Base-by-base conservation (phyloP, 2,329 filamentous ascomycete species). In the Ophiocordyceps camponoti-saundersi region DNA sequence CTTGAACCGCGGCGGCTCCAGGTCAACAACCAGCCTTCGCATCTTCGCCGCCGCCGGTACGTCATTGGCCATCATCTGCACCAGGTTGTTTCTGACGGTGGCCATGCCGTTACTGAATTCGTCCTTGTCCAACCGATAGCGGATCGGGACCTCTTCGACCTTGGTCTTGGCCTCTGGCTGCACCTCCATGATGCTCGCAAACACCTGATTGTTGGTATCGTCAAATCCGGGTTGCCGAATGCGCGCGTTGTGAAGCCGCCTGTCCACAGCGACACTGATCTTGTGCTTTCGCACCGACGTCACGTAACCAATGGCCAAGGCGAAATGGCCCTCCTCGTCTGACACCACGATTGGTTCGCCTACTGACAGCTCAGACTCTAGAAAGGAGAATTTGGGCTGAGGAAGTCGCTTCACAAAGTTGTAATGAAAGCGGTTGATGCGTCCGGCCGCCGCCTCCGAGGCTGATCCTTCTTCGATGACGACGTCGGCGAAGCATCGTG, bases 61-160 rank as follows among this genome's bases (percentile, higher is more conserved):
- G 42, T 79, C 77, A 53, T 88, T 79, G 40, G 85, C 78, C 89
- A 98, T 96, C 56, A 95, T 77, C 53, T 89, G 85, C 30, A 96
- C 78, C 1, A 98, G 73, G 55, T 96, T 98, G 64, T 95, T 95
- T 46, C 92, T 80, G 43, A 95, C 85, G 29, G 84, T 83, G 3
- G 92, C 88, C 86, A 98, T 94, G 48, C 92, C 92, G 56, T 94
- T 96, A 64, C 87, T 94, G 63, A 98, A 98, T 59, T 98, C 92
- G 56, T 98, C 92, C 60, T 95, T 95, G 64, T 98, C 92, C 4
- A 98, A 70, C 22, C 92, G 82, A 56, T 95, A 98, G 44, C 78
- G 71, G 6, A 83, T 66, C 4, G 75, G 75, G 4, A 72, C 61
- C 48, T 71, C 68, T 48, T 71, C 68, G 52, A 71, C 68, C 53